Percentiles rank a stretch among this genome's conserved stretches.
These are phyloP conservation scores for Amyloporia xantha DNA, from an alignment of 768 basidiomycete species.

Conservation along the genomic window DNA sequence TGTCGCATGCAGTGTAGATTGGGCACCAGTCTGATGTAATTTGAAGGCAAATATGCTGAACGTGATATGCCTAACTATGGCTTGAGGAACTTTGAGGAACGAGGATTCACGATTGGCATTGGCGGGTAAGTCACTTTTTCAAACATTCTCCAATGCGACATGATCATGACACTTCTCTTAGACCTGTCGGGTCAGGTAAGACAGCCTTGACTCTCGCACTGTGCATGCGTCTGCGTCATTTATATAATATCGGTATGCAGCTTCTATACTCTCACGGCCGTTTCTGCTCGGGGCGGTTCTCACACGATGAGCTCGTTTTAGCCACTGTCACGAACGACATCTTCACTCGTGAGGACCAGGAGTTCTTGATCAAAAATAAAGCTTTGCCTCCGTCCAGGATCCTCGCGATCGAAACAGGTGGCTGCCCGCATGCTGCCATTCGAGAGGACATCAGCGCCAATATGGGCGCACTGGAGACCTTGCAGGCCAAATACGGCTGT, in stretches of 20 bases:
- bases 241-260: slow-evolving; percentile 83
- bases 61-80: slow-evolving; percentile 89
- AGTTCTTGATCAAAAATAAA: slow-evolving; percentile 90
- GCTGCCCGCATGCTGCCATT: slow-evolving; percentile 97
- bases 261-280: background rate
- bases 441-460: slow-evolving; percentile 98
- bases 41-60: slow-evolving; percentile 81
- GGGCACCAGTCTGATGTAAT: background rate
- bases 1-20: background rate
- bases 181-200: slow-evolving; percentile 97
- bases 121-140: slow-evolving; percentile 64
- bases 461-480: slow-evolving; percentile 88
- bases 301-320: slow-evolving; percentile 23
- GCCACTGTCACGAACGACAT: slow-evolving; percentile 99
- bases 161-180: slow-evolving; percentile 27
- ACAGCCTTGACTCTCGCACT: slow-evolving; percentile 90
- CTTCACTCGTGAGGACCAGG: slow-evolving; percentile 96
- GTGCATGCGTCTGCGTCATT: slow-evolving; percentile 70
- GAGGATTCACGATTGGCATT: slow-evolving; percentile 97
- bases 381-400: slow-evolving; percentile 84
- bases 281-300: background rate
- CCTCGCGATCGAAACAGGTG: slow-evolving; percentile 94
- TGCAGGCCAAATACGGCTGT: slow-evolving; percentile 86
- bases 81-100: slow-evolving; percentile 77
- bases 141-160: background rate